Conservation (phyloP, 1,284 basidiomycete genomes). For the Cystobasidiaceae sp. region DNA sequence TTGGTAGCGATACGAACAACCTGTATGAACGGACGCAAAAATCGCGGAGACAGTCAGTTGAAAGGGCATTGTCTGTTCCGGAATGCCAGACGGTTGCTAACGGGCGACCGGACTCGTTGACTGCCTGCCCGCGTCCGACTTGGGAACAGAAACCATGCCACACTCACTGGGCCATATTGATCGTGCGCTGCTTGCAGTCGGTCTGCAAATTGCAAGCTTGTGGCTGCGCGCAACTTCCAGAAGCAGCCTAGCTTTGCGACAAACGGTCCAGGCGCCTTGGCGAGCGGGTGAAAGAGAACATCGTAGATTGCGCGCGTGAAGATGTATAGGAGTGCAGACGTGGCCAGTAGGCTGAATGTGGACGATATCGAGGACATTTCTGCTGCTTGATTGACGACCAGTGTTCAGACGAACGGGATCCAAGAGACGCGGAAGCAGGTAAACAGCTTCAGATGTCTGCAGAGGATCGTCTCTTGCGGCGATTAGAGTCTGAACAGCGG, state of each 20-base stretch:
- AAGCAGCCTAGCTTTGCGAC: background rate
- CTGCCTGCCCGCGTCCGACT: background rate
- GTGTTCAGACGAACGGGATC: no score
- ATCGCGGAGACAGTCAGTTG: no score
- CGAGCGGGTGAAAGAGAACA: conserved; percentile 10
- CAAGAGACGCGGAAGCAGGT: no score
- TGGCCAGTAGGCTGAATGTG: background rate
- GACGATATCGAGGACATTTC: background rate
- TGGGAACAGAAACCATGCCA: background rate
- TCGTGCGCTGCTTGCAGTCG: background rate
- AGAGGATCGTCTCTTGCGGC: no score
- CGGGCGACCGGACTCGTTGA: no score
- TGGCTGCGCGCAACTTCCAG: conserved; percentile 5
- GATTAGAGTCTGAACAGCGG: no score
- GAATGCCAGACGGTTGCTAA: no score
- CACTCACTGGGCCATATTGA: conserved; percentile 3
- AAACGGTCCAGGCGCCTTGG: background rate
- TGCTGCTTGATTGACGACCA: no score
- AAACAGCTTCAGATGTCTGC: no score
- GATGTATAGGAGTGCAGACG: background rate
- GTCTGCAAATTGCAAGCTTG: background rate
- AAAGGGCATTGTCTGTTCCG: no score
- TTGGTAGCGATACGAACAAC: conserved; percentile 41
- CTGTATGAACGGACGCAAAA: no score
- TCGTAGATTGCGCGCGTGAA: conserved; percentile 7